These are phyloP conservation scores for Ulvella scutata DNA, from an alignment of 139 green algal species.

Conservation along the genomic window DNA sequence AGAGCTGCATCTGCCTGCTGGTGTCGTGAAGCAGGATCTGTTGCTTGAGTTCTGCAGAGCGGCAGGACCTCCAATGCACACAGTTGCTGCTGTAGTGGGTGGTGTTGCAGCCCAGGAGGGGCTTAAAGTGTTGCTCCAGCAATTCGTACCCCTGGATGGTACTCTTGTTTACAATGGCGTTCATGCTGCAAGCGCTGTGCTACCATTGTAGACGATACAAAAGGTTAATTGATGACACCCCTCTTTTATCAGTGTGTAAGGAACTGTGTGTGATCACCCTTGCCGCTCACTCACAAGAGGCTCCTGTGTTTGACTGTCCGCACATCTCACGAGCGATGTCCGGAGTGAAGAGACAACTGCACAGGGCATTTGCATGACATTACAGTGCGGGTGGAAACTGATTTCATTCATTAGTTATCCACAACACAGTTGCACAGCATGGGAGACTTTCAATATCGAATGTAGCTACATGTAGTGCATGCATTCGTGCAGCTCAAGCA, in stretches of 20 bases:
- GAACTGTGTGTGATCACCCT: not conserved
- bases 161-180: slow-evolving; percentile 86
- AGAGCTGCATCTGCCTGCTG: not conserved
- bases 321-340: not conserved
- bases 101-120: slow-evolving; percentile 86
- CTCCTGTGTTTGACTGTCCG: not conserved
- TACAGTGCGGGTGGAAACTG: too few species aligned
- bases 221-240: not conserved
- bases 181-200: slow-evolving; percentile 27
- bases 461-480: too few species aligned
- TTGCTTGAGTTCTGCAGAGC: slow-evolving; percentile 52
- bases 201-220: slow-evolving; percentile 5
- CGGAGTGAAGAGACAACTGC: too few species aligned
- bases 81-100: slow-evolving; percentile 70
- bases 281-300: not conserved
- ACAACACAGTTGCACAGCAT: too few species aligned
- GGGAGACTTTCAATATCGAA: too few species aligned
- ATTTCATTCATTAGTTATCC: too few species aligned
- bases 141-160: slow-evolving; percentile 75
- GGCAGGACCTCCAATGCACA: slow-evolving; percentile 36
- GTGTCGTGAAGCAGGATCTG: not conserved
- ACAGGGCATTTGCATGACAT: too few species aligned
- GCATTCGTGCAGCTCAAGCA: too few species aligned
- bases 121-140: slow-evolving; percentile 89
- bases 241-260: not conserved